Percentiles rank a stretch among this genome's conserved stretches.
These are phyloP conservation scores for Phytophthora cryptogea DNA, from an alignment of 352 stramenopile genomes.

Conservation along the genomic window DNA sequence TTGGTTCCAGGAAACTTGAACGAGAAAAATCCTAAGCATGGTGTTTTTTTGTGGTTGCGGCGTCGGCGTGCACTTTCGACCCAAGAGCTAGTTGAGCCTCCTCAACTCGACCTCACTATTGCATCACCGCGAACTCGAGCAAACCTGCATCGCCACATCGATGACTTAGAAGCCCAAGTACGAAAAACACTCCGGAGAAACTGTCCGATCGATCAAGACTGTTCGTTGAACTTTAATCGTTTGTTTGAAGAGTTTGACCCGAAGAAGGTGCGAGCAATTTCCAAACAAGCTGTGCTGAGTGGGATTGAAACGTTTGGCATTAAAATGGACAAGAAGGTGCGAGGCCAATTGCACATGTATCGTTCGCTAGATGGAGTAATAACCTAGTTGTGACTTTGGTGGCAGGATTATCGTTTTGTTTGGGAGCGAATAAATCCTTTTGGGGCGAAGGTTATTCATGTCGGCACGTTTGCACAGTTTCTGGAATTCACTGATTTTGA, in stretches of 20 bases:
- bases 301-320: constrained; percentile 75
- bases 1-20: constrained; percentile 70
- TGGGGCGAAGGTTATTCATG: constrained; percentile 59
- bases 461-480: constrained; percentile 61
- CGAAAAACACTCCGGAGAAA: constrained; percentile 68
- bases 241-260: constrained; percentile 80
- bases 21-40: constrained; percentile 55
- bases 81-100: constrained; percentile 61
- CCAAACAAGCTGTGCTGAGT: constrained; percentile 46
- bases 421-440: constrained; percentile 79
- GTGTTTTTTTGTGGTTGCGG: constrained; percentile 74
- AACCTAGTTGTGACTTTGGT: constrained; percentile 2
- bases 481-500: constrained; percentile 78
- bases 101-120: constrained; percentile 33
- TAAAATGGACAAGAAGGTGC: constrained; percentile 78
- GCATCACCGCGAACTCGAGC: constrained; percentile 48
- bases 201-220: constrained; percentile 79
- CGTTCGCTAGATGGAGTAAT: neutral
- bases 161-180: constrained; percentile 73
- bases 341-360: neutral
- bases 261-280: constrained; percentile 62
- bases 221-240: constrained; percentile 69
- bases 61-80: constrained; percentile 37
- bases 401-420: constrained; percentile 60
- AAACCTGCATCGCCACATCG: constrained; percentile 56